phyloP scores from a whole-genome alignment of 177 flowering plant genomes.

The Vitis hybrid region DNA sequence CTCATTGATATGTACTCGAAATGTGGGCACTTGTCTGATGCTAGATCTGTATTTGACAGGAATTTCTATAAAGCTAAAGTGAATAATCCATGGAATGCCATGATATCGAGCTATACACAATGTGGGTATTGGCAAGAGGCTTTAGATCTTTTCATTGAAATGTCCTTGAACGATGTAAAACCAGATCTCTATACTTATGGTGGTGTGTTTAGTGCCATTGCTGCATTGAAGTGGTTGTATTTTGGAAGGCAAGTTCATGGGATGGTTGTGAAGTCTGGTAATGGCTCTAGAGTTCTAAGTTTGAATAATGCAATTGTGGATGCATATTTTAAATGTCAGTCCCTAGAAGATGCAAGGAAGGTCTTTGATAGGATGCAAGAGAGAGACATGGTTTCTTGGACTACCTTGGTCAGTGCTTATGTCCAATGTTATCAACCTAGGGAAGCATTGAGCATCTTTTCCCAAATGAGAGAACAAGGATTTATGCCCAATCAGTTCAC shows the following conservation, averaged over 20 bases:
- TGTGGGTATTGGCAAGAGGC: constrained; percentile 39
- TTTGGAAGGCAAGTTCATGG: constrained; percentile 47
- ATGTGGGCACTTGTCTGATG: constrained; percentile 44
- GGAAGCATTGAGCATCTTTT: constrained; percentile 41
- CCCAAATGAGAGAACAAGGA: constrained; percentile 47
- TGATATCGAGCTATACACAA: constrained; percentile 55
- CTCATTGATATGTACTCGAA: constrained; percentile 67
- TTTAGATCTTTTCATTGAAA: constrained; percentile 33
- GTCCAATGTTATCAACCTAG: constrained; percentile 36
- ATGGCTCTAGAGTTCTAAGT: constrained; percentile 21
- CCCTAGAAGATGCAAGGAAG: constrained; percentile 46
- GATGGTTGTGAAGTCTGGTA: constrained; percentile 43
- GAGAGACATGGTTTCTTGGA: constrained; percentile 65
- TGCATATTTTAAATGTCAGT: constrained; percentile 63
- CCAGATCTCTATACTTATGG: constrained; percentile 50
- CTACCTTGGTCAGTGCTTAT: constrained; percentile 52
- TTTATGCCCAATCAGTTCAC: constrained; percentile 53
- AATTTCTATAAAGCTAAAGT: constrained; percentile 28
- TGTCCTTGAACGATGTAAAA: constrained; percentile 35
- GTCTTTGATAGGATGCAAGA: constrained; percentile 50
- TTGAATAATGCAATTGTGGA: constrained; percentile 54
- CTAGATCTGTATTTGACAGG: constrained; percentile 41
- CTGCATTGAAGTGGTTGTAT: constrained; percentile 27
- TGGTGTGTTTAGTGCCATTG: constrained; percentile 48
- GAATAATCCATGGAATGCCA: constrained; percentile 67